Conservation (phyloP, 2,329 filamentous ascomycete genomes). For the Emericellopsis cladophorae region DNA sequence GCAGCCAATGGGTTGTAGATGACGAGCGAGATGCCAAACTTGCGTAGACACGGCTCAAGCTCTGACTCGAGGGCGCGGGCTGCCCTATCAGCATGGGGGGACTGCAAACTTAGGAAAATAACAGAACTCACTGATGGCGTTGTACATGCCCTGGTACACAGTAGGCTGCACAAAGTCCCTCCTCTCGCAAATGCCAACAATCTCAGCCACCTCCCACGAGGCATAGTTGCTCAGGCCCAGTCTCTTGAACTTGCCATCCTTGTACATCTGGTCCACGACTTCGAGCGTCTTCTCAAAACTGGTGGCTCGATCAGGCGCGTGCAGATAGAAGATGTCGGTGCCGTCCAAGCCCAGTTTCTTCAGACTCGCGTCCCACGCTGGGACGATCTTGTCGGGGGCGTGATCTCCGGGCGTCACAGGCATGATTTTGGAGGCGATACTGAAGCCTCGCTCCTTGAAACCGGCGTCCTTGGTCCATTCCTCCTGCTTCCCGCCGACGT, state of each 20-base stretch:
- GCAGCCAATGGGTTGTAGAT: constrained; percentile 63
- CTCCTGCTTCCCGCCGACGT: constrained; percentile 57
- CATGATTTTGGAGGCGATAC: constrained; percentile 50
- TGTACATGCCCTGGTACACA: constrained; percentile 66
- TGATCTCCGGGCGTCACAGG: constrained; percentile 2
- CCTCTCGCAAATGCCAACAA: constrained; percentile 54
- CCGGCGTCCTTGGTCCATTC: constrained; percentile 52
- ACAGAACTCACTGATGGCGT: constrained; percentile 8
- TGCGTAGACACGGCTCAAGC: constrained; percentile 49
- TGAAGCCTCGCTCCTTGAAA: constrained; percentile 58
- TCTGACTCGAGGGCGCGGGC: constrained; percentile 51
- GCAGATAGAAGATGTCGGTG: constrained; percentile 12
- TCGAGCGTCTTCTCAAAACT: constrained; percentile 58
- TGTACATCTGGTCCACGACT: constrained; percentile 56
- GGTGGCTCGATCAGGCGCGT: constrained; percentile 44
- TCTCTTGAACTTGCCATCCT: constrained; percentile 57
- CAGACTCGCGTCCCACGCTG: constrained; percentile 1
- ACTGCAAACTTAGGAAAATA: neutral
- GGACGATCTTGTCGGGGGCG: constrained; percentile 1
- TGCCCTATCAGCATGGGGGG: constrained; percentile 23
- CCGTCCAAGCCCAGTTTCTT: constrained; percentile 5
- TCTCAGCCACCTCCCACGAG: constrained; percentile 65
- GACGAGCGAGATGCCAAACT: constrained; percentile 57
- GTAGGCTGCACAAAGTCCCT: constrained; percentile 57
- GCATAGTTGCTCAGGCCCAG: constrained; percentile 63